Evolutionary conservation across 352 stramenopile species (phyloP).

Genomic region (Lagenidium sp.): DNA sequence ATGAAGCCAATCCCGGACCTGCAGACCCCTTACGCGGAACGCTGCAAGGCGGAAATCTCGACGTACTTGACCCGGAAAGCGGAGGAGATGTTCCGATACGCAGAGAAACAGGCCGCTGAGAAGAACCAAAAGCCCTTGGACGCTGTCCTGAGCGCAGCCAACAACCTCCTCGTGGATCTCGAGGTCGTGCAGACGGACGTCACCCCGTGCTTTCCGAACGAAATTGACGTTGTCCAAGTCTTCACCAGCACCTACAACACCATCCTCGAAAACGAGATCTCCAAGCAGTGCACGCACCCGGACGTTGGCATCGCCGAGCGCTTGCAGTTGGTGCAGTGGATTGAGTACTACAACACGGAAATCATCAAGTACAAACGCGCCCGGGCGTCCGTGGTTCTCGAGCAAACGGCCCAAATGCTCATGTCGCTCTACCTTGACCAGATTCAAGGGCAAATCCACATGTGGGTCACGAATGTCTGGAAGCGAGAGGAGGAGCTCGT

Average conservation of each 20-base stretch:
- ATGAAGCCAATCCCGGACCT: conserved; percentile 34
- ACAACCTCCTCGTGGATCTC: conserved; percentile 69
- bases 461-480: conserved; percentile 83
- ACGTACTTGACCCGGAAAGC: conserved; percentile 40
- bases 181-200: conserved; percentile 75
- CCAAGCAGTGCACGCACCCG: conserved; percentile 36
- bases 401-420: conserved; percentile 56
- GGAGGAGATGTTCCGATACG: conserved; percentile 53
- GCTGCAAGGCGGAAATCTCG: conserved; percentile 54
- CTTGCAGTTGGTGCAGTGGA: conserved; percentile 80
- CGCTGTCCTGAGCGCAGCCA: conserved; percentile 47
- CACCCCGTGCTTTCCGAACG: conserved; percentile 49
- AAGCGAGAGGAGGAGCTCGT: conserved; percentile 67
- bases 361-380: conserved; percentile 81
- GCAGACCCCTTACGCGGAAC: conserved; percentile 31
- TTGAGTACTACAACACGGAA: conserved; percentile 84
- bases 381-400: conserved; percentile 51
- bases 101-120: conserved; percentile 32
- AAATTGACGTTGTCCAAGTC: conserved; percentile 76
- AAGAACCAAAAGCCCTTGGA: conserved; percentile 57
- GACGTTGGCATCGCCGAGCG: conserved; percentile 67
- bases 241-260: conserved; percentile 75
- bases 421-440: conserved; percentile 70
- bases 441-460: conserved; percentile 72
- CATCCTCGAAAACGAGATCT: conserved; percentile 60